Percentiles rank a stretch among this genome's conserved stretches.
Conservation (phyloP, 768 basidiomycete genomes). For the Lactifluus pinguis region DNA sequence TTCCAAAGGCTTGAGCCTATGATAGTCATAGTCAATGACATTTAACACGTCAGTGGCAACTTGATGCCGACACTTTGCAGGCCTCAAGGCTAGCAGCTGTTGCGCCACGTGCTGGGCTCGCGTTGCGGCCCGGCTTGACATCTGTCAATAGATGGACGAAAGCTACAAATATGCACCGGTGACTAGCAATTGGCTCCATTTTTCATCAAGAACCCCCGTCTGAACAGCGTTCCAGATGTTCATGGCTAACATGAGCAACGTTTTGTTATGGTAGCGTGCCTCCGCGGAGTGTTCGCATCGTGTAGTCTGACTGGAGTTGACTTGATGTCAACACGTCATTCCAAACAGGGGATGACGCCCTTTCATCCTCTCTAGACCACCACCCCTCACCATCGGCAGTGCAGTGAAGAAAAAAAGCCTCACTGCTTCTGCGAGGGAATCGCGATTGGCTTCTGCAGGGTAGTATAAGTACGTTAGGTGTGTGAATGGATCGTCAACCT, state of each 20-base stretch:
- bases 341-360: background rate
- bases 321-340: background rate
- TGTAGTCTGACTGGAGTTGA: background rate
- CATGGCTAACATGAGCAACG: background rate
- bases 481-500: too few species aligned
- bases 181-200: constrained; percentile 10
- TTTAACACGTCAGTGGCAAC: too few species aligned
- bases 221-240: background rate
- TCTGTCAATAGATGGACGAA: too few species aligned
- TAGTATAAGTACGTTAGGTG: constrained; percentile 3
- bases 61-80: too few species aligned
- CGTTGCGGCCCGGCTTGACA: too few species aligned
- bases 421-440: background rate
- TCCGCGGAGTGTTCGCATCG: background rate
- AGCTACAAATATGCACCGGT: background rate
- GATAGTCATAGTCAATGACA: too few species aligned
- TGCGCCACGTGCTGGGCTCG: too few species aligned
- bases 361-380: background rate
- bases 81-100: too few species aligned
- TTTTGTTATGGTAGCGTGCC: background rate
- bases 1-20: too few species aligned
- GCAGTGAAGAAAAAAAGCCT: background rate
- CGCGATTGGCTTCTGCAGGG: background rate
- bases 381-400: background rate
- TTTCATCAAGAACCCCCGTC: background rate